phyloP scores from a whole-genome alignment of 192 early-diverging fungal genomes.

The Umbelopsis vinacea region DNA sequence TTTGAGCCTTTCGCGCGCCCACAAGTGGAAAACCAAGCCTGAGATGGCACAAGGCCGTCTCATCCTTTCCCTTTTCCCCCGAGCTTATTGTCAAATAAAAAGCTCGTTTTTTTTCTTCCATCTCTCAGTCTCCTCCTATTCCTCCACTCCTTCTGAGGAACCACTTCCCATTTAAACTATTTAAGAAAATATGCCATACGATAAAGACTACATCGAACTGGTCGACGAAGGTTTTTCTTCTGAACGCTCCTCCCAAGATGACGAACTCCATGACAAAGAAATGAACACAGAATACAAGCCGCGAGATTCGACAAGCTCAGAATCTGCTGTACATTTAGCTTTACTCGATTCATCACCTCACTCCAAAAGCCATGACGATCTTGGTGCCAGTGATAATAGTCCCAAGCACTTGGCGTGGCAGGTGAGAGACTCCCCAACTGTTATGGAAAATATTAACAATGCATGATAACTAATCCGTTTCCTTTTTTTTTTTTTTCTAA shows the following conservation, averaged over 20 bases:
- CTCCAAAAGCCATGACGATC: background rate
- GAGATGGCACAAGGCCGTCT: background rate
- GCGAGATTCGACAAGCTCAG: background rate
- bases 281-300: background rate
- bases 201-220: slow-evolving; percentile 12
- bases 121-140: background rate
- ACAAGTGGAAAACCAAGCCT: too few species aligned
- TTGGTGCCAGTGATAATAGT: background rate
- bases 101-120: background rate
- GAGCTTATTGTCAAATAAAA: too few species aligned
- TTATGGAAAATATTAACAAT: background rate
- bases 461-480: background rate
- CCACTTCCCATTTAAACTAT: too few species aligned
- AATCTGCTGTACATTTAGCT: background rate
- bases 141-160: background rate
- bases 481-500: slow-evolving; percentile 16
- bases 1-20: too few species aligned
- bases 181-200: background rate
- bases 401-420: background rate
- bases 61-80: slow-evolving; percentile 9
- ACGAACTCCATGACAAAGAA: slow-evolving; percentile 7
- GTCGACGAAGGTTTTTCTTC: slow-evolving; percentile 17
- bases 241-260: background rate
- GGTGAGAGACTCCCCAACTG: background rate
- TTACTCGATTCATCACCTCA: background rate